Percentiles rank a stretch among this genome's conserved stretches.
Conservation (phyloP, 1,284 basidiomycete species). For the Leccinum insolens region DNA sequence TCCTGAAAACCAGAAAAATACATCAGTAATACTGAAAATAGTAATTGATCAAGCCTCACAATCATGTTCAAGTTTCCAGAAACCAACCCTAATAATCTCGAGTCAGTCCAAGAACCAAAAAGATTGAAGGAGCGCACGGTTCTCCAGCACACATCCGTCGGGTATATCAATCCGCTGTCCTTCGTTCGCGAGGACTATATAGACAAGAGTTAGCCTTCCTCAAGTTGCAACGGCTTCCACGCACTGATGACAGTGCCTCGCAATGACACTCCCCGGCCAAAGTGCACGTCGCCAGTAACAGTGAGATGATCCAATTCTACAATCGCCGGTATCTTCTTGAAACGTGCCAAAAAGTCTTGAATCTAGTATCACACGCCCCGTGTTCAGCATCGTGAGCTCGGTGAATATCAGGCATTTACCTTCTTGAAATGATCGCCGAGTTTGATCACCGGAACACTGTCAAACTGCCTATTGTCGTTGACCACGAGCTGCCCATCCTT, state of each 20-base stretch:
- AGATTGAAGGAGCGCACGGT: constrained; percentile 53
- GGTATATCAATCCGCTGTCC: constrained; percentile 94
- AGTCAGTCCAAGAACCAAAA: constrained; percentile 2
- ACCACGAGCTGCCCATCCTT: constrained; percentile 92
- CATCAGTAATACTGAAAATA: constrained; percentile 6
- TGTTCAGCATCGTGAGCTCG: neutral
- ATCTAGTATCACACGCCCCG: constrained; percentile 49
- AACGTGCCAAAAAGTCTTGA: constrained; percentile 93
- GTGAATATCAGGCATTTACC: constrained; percentile 36
- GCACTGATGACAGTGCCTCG: constrained; percentile 77
- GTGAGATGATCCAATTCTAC: constrained; percentile 95
- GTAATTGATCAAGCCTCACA: constrained; percentile 36
- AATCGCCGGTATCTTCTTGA: constrained; percentile 94
- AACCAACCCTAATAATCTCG: constrained; percentile 44
- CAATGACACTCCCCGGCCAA: constrained; percentile 88
- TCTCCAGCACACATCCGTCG: constrained; percentile 92
- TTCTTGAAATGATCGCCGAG: constrained; percentile 88
- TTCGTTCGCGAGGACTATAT: constrained; percentile 78
- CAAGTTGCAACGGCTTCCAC: neutral
- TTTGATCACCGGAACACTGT: constrained; percentile 95
- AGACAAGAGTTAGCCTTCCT: neutral
- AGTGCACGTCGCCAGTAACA: constrained; percentile 93
- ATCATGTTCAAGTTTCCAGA: constrained; percentile 70
- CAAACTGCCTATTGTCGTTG: constrained; percentile 87
- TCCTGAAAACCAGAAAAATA: constrained; percentile 93